Conservation (phyloP, 805 yeast species). For the Teunomyces gatunensis region DNA sequence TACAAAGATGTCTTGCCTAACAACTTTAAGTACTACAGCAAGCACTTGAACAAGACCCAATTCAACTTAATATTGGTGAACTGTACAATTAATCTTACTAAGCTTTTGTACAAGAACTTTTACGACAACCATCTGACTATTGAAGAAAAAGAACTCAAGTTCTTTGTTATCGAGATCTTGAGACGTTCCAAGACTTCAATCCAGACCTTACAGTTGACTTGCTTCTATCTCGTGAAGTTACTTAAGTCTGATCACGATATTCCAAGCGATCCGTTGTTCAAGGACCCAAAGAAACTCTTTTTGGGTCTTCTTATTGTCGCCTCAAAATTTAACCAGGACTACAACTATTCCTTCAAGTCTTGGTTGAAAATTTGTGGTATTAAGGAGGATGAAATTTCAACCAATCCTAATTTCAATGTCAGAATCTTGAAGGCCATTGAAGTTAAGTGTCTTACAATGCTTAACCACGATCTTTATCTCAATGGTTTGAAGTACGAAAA, state of each 20-base stretch:
- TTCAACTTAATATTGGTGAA: conserved; percentile 40
- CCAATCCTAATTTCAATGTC: conserved; percentile 33
- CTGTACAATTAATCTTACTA: conserved; percentile 34
- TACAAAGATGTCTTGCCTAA: conserved; percentile 25
- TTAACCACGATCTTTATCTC: conserved; percentile 59
- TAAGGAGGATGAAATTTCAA: conserved; percentile 18
- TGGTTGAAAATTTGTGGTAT: conserved; percentile 76
- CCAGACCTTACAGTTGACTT: conserved; percentile 61
- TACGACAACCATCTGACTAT: conserved; percentile 4
- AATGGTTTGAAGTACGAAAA: conserved; percentile 46
- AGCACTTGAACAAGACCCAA: conserved; percentile 37
- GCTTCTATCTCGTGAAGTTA: conserved; percentile 60
- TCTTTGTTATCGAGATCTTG: conserved; percentile 42
- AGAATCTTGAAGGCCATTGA: conserved; percentile 54
- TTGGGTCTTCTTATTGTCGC: conserved; percentile 68
- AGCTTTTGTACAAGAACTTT: conserved; percentile 24
- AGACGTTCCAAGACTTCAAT: conserved; percentile 57
- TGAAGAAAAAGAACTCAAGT: conserved; percentile 16
- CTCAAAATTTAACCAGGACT: conserved; percentile 71
- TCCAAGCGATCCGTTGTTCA: conserved; percentile 11
- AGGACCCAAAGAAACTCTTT: conserved; percentile 65
- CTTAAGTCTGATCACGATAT: conserved; percentile 16
- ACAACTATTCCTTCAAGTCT: conserved; percentile 61
- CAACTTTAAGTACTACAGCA: conserved; percentile 39
- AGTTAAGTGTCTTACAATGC: conserved; percentile 45